A percentile compares a stretch with the other conserved stretches of the same genome.
Conservation (phyloP, 768 basidiomycete species). For the Cyathus striatus region DNA sequence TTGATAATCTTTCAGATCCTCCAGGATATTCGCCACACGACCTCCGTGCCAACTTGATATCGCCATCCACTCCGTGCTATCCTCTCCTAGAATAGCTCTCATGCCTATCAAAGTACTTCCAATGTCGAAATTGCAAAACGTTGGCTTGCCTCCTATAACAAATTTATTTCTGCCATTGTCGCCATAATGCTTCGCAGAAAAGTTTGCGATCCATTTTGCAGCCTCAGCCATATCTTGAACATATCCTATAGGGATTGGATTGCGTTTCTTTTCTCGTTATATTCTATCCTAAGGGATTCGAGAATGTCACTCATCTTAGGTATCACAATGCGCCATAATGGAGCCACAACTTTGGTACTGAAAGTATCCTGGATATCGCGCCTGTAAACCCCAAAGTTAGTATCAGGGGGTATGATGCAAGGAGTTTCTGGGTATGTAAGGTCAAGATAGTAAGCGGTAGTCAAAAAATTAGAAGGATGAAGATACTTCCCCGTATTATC, state of each 20-base stretch:
- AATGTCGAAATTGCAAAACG: conserved; percentile 31
- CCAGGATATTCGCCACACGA: conserved; percentile 21
- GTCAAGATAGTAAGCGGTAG: conserved; percentile 46
- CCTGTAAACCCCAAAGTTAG: conserved; percentile 8
- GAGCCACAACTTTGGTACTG: background rate
- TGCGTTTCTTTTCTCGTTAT: conserved; percentile 4
- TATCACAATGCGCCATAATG: conserved; percentile 6
- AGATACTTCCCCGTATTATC: conserved; percentile 29
- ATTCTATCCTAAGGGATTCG: conserved; percentile 8
- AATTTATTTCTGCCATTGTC: conserved; percentile 11
- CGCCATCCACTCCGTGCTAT: conserved; percentile 29
- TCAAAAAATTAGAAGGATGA: conserved; percentile 31
- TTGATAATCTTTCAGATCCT: conserved; percentile 17
- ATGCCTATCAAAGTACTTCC: conserved; percentile 19
- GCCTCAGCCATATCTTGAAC: conserved; percentile 14
- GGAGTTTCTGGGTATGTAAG: conserved; percentile 36
- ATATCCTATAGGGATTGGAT: background rate
- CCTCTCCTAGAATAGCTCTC: conserved; percentile 20
- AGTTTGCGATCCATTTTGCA: conserved; percentile 9
- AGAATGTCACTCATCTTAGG: conserved; percentile 5
- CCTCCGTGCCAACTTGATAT: conserved; percentile 24
- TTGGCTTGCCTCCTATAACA: conserved; percentile 24
- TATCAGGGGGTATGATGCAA: conserved; percentile 20
- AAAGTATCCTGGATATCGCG: conserved; percentile 7
- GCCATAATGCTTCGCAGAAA: conserved; percentile 16